Percentiles rank a stretch among this genome's conserved stretches.
These are phyloP conservation scores for Phytophthora melonis DNA, from an alignment of 352 stramenopile genomes.

Conservation along the genomic window DNA sequence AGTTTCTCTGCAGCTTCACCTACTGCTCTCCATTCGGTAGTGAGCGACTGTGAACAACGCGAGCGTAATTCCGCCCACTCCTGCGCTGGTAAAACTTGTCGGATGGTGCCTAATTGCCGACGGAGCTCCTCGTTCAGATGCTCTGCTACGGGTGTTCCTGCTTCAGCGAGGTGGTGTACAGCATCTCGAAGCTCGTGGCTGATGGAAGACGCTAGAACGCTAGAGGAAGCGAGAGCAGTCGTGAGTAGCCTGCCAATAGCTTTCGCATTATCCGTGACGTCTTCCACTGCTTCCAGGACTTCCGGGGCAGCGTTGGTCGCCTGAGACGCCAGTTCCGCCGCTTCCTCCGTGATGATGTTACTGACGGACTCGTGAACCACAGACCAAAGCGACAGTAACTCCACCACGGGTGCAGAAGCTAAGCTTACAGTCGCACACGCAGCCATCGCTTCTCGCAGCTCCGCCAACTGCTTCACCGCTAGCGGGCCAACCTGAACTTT, in stretches of 20 bases:
- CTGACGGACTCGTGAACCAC: constrained; percentile 39
- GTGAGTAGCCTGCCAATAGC: constrained; percentile 37
- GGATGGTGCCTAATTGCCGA: constrained; percentile 1
- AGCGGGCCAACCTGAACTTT: neutral
- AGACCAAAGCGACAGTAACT: constrained; percentile 44
- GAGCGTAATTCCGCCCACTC: constrained; percentile 19
- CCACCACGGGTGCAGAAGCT: constrained; percentile 24
- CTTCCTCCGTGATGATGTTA: constrained; percentile 28
- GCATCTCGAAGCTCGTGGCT: constrained; percentile 42
- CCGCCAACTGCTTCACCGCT: constrained; percentile 12
- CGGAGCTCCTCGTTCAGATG: constrained; percentile 17
- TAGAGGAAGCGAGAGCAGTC: constrained; percentile 38
- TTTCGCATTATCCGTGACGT: constrained; percentile 10
- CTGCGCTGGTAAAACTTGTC: constrained; percentile 4
- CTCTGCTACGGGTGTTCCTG: constrained; percentile 11
- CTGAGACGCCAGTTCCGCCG: constrained; percentile 8
- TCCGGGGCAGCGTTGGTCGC: neutral
- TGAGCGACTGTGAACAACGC: constrained; percentile 16
- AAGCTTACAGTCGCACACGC: constrained; percentile 16
- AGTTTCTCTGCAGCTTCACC: constrained; percentile 19
- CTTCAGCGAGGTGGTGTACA: constrained; percentile 36
- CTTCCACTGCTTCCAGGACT: constrained; percentile 23
- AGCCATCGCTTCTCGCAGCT: constrained; percentile 38
- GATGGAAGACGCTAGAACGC: constrained; percentile 28
- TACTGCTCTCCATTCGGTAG: constrained; percentile 9